Evolutionary conservation across 352 stramenopile genomes (phyloP).

Genomic region (Globisporangium radiosum): DNA sequence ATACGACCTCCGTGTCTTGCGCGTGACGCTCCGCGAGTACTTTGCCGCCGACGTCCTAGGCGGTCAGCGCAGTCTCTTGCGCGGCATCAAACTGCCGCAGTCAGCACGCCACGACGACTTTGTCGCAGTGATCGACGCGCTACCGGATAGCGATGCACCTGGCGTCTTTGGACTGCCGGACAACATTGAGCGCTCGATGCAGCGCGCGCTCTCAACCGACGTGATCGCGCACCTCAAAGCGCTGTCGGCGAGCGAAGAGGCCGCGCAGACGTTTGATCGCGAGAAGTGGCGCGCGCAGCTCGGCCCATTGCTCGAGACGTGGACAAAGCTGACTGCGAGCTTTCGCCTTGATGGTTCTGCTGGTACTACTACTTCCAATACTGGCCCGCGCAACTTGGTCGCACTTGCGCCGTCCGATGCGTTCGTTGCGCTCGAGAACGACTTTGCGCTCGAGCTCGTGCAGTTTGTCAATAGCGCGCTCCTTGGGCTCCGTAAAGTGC

Average conservation of each 20-base stretch:
- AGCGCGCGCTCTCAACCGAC: conserved; percentile 77
- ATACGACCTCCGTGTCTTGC: conserved; percentile 89
- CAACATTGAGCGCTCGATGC: conserved; percentile 93
- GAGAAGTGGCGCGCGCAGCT: conserved; percentile 89
- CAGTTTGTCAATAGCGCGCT: conserved; percentile 69
- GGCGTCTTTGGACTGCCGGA: conserved; percentile 88
- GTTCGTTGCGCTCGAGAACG: conserved; percentile 90
- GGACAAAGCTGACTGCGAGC: conserved; percentile 72
- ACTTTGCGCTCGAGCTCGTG: conserved; percentile 67
- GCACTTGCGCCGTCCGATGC: conserved; percentile 73
- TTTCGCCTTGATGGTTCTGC: conserved; percentile 36
- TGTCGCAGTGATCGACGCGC: conserved; percentile 60
- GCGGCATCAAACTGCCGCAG: conserved; percentile 69
- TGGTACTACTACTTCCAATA: no score
- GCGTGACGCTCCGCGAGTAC: conserved; percentile 80
- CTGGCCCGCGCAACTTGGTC: conserved; percentile 24
- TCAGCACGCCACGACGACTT: conserved; percentile 58
- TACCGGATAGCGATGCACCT: conserved; percentile 71
- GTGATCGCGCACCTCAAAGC: conserved; percentile 87
- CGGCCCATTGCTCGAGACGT: conserved; percentile 86
- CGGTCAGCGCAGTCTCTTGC: conserved; percentile 50
- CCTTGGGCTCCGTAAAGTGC: conserved; percentile 79
- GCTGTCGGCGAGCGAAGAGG: conserved; percentile 62
- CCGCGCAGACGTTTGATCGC: conserved; percentile 80
- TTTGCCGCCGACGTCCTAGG: conserved; percentile 80